A percentile compares a stretch with the other conserved stretches of the same genome.
These are phyloP conservation scores for Neonectria faginata DNA, from an alignment of 2,329 filamentous ascomycete genomes.

Conservation along the genomic window DNA sequence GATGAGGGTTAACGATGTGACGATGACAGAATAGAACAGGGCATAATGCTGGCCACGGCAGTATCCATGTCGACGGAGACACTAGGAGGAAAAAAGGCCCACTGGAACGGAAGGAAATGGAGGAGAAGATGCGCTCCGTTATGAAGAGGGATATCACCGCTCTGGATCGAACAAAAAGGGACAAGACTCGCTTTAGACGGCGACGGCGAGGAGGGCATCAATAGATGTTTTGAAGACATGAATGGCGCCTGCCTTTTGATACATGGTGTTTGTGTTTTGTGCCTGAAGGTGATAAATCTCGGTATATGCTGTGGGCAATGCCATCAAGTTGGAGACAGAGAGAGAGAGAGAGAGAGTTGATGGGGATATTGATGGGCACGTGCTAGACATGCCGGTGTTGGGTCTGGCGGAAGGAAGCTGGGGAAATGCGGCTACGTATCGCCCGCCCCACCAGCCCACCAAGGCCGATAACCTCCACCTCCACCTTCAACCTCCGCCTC, in stretches of 20 bases:
- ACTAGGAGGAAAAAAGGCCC: neutral
- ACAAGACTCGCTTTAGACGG: conserved; percentile 10
- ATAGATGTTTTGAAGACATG: conserved; percentile 18
- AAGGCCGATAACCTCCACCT: conserved; percentile 21
- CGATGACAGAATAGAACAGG: conserved; percentile 34
- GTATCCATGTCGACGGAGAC: conserved; percentile 1
- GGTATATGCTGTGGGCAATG: neutral
- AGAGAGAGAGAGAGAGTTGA: conserved; percentile 11
- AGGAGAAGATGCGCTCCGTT: conserved; percentile 1
- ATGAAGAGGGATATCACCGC: conserved; percentile 17
- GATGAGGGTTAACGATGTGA: conserved; percentile 42
- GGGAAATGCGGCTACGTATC: conserved; percentile 25
- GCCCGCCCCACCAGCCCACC: conserved; percentile 30
- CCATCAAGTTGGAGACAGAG: conserved; percentile 18
- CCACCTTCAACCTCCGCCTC: conserved; percentile 17
- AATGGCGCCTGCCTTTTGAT: conserved; percentile 16
- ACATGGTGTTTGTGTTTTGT: neutral
- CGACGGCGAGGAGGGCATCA: conserved; percentile 9
- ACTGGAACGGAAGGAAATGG: conserved; percentile 4
- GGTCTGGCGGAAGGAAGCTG: conserved; percentile 4
- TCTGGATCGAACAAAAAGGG: conserved; percentile 9
- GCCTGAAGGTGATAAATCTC: neutral
- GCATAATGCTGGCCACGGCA: conserved; percentile 3
- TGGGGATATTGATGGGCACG: conserved; percentile 27
- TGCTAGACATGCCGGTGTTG: conserved; percentile 7